These are phyloP conservation scores for Zymoseptoria brevis DNA, from an alignment of 2,329 filamentous ascomycete species.

Conservation along the genomic window DNA sequence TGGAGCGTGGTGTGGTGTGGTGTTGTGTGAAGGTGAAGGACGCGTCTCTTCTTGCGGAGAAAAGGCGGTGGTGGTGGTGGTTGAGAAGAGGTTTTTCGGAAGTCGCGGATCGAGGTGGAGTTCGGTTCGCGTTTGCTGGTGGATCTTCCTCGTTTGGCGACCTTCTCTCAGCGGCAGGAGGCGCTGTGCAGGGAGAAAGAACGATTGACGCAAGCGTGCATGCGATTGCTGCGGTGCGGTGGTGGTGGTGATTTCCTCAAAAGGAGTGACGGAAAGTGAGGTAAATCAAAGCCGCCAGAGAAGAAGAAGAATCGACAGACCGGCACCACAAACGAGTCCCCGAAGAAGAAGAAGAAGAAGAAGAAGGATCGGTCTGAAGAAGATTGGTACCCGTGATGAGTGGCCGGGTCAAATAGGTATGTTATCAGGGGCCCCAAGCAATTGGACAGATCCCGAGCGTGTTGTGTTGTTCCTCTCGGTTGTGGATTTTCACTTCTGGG, in stretches of 20 bases:
- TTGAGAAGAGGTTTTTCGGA: neutral
- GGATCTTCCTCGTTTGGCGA: neutral
- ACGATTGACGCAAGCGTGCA: neutral
- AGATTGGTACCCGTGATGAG: no score
- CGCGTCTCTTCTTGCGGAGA: neutral
- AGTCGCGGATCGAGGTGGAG: neutral
- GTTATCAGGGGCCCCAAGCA: no score
- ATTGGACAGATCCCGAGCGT: no score
- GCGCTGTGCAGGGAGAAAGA: neutral
- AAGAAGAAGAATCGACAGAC: neutral
- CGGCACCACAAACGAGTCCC: no score
- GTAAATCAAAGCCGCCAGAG: neutral
- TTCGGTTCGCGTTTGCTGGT: neutral
- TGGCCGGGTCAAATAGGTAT: no score
- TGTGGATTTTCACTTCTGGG: neutral
- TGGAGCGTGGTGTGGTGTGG: constrained; percentile 35
- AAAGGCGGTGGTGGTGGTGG: neutral
- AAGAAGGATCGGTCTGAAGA: neutral
- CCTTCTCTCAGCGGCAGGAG: neutral
- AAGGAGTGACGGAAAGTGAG: constrained; percentile 4
- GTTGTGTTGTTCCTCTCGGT: neutral
- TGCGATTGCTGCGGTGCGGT: neutral
- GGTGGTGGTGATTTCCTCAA: neutral
- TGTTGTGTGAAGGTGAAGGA: neutral
- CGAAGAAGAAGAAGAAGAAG: neutral